These are phyloP conservation scores for Globisporangium mamillatum DNA, from an alignment of 352 stramenopile species.

Conservation along the genomic window DNA sequence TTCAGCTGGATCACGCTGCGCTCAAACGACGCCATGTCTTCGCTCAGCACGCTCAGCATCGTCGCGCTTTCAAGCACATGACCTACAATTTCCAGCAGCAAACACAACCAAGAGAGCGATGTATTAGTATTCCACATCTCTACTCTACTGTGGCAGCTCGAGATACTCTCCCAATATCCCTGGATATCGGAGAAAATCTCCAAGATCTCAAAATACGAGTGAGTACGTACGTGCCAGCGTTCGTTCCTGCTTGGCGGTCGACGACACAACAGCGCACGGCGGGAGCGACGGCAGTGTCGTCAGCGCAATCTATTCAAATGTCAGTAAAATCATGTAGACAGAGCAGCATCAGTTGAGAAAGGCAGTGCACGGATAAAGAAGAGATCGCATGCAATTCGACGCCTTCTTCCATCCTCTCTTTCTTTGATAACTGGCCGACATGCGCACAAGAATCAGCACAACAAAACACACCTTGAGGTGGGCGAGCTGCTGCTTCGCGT, in stretches of 20 bases:
- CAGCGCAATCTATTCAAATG: conserved; percentile 64
- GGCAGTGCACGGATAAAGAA: not conserved
- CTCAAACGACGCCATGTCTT: conserved; percentile 86
- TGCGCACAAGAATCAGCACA: not conserved
- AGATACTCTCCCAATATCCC: not conserved
- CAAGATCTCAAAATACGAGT: not conserved
- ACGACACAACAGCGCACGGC: conserved; percentile 48
- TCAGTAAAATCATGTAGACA: not conserved
- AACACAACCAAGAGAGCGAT: not conserved
- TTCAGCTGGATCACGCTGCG: conserved; percentile 90
- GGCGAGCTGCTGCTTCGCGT: conserved; percentile 43
- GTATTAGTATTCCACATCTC: not conserved
- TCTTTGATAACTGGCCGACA: not conserved
- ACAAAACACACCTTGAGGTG: conserved; percentile 57
- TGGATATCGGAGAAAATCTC: not conserved
- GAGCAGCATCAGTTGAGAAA: not conserved
- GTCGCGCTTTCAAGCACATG: conserved; percentile 89
- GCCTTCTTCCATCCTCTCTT: not conserved
- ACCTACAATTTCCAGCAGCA: conserved; percentile 22
- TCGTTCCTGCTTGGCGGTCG: conserved; percentile 63
- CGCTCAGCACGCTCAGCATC: conserved; percentile 80
- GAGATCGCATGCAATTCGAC: not conserved
- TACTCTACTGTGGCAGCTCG: no score
- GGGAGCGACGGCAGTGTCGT: conserved; percentile 83
- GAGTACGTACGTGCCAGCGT: conserved; percentile 62